These are phyloP conservation scores for Trametes cubensis DNA, from an alignment of 768 basidiomycete genomes.

Conservation along the genomic window DNA sequence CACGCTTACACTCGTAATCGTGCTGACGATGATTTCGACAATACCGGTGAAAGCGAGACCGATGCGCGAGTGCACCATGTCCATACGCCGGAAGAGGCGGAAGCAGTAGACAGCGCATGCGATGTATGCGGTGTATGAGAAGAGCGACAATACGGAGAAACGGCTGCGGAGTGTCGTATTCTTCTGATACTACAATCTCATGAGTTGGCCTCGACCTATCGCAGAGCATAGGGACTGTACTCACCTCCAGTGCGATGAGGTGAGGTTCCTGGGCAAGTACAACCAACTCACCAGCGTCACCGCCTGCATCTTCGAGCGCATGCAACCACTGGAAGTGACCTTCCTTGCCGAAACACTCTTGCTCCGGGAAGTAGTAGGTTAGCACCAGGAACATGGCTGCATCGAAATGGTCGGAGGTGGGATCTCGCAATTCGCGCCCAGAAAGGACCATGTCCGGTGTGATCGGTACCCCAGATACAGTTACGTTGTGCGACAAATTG, in stretches of 20 bases:
- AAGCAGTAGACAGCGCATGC: constrained; percentile 76
- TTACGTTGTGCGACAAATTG: constrained; percentile 51
- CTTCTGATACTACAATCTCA: constrained; percentile 51
- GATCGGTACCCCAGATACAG: constrained; percentile 64
- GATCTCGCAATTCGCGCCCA: constrained; percentile 60
- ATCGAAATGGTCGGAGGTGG: constrained; percentile 53
- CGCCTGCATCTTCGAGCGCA: constrained; percentile 48
- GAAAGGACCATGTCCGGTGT: constrained; percentile 79
- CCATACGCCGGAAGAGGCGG: constrained; percentile 75
- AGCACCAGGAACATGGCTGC: constrained; percentile 73
- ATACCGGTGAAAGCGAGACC: constrained; percentile 93
- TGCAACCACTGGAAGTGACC: constrained; percentile 70
- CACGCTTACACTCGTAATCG: constrained; percentile 91
- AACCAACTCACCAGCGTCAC: constrained; percentile 40
- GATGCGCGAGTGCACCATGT: constrained; percentile 85
- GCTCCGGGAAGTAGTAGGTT: constrained; percentile 82
- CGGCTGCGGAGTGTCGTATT: constrained; percentile 48
- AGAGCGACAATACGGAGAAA: constrained; percentile 65
- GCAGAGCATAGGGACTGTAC: constrained; percentile 10
- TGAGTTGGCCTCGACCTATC: not conserved
- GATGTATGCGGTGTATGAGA: constrained; percentile 76
- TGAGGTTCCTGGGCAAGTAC: constrained; percentile 46
- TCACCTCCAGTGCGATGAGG: constrained; percentile 49
- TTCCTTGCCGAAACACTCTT: constrained; percentile 62
- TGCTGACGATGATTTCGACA: constrained; percentile 89